Evolutionary conservation across 192 early-diverging fungal species (phyloP).

Genomic region (Chytriomyces sp.): DNA sequence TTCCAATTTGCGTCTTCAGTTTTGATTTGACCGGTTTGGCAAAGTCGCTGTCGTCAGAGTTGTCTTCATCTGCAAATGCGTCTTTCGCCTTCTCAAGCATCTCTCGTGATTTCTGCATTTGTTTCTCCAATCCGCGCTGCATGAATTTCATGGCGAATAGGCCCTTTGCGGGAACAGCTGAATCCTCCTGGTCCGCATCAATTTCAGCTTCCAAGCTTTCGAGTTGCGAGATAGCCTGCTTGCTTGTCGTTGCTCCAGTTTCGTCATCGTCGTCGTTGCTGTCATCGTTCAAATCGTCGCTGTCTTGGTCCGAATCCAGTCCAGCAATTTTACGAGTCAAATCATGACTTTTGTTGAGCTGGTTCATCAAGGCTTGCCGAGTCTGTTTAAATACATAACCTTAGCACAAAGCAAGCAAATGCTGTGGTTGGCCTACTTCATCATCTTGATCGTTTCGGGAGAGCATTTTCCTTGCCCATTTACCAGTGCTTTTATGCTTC

Average conservation of each 20-base stretch:
- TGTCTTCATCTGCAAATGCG: conserved; percentile 38
- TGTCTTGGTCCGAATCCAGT: conserved; percentile 51
- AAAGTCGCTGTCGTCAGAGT: conserved; percentile 44
- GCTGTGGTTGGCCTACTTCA: conserved; percentile 33
- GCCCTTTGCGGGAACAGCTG: conserved; percentile 69
- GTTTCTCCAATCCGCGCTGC: conserved; percentile 69
- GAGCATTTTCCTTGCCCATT: conserved; percentile 92
- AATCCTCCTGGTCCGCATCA: conserved; percentile 41
- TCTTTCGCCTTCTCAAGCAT: conserved; percentile 29
- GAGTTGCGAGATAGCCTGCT: conserved; percentile 33
- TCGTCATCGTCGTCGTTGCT: conserved; percentile 66
- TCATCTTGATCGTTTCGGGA: conserved; percentile 35
- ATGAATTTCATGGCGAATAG: conserved; percentile 98
- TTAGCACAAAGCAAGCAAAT: background rate
- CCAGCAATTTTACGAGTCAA: conserved; percentile 84
- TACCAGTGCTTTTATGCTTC: conserved; percentile 92
- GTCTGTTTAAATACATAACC: conserved; percentile 39
- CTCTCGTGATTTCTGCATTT: conserved; percentile 35
- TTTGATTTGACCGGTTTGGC: conserved; percentile 31
- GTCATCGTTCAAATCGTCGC: conserved; percentile 34
- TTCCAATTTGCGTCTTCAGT: conserved; percentile 41
- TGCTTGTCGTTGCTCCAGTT: conserved; percentile 31
- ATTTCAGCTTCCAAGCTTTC: conserved; percentile 54
- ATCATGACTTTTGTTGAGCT: conserved; percentile 77
- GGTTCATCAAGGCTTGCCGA: conserved; percentile 83